Evolutionary conservation across 129 eudicot species (phyloP), one percentile per base, ranked within the genome.

Genomic region (Silybum marianum): DNA sequence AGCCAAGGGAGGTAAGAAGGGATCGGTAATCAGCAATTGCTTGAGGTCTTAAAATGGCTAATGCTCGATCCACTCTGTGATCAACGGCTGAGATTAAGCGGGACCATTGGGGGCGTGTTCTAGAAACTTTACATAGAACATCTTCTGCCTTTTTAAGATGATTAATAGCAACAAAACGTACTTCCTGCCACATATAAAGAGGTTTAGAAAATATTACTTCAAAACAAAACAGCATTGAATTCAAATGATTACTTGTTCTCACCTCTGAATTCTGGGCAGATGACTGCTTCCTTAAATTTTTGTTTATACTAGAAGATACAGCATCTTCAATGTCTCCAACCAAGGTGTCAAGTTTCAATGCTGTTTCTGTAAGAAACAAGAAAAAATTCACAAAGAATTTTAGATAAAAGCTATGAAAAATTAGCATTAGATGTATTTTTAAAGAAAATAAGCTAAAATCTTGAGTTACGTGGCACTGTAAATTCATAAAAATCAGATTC

Each of bases 261-360:
- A 32, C 98, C 91, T 91, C 90, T 28, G 89, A 82, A 81, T 72
- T 92, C 42, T 38, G 42, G 9, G 9, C 42, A 38, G 88, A 88
- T 39, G 89, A 86, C 58, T 83, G 88, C 63, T 87, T 86, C 78
- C 90, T 83, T 38, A 90, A 48, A 38, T 86, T 94, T 88, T 80
- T 84, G 51, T 85, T 90, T 75, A 92, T 83, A 77, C 84, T 79
- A 12, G 88, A 89, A 19, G 99, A 89, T 40, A 95, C 99, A 58
- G 95, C 93, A 85, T 95, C 99, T 88, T 95, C 99, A 71, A 93
- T 81, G 76, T 95, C 95, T 16, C 99, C 99, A 60, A 95, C 97
- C 87, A 92, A 85, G 7, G 90, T 84, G 83, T 89, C 97, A 95
- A 74, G 18, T 32, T 32, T 32, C 36, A 32, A 32, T 32, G 36